Evolutionary conservation across 2,329 filamentous ascomycete species (phyloP).

Genomic region (Fusarium nisikadoi): DNA sequence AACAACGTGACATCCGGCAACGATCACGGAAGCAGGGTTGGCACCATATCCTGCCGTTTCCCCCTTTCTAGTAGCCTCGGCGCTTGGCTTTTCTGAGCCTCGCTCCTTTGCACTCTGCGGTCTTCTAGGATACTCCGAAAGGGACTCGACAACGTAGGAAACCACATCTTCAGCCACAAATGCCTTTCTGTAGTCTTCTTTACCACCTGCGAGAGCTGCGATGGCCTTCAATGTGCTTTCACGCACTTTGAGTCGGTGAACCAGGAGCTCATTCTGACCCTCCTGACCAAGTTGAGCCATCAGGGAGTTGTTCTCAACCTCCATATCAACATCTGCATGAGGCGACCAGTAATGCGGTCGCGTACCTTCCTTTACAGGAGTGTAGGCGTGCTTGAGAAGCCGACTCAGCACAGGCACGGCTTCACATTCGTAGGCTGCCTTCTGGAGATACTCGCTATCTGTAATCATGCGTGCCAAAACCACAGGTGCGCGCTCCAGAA

Average conservation of each 20-base stretch:
- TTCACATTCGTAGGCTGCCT: slow-evolving; percentile 77
- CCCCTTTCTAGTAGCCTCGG: slow-evolving; percentile 45
- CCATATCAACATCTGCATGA: slow-evolving; percentile 49
- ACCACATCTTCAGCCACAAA: slow-evolving; percentile 86
- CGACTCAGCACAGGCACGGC: slow-evolving; percentile 59
- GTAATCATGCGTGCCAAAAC: slow-evolving; percentile 82
- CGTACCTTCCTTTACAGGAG: slow-evolving; percentile 51
- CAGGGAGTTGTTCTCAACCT: slow-evolving; percentile 48
- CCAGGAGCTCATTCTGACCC: slow-evolving; percentile 69
- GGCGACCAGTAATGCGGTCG: slow-evolving; percentile 55
- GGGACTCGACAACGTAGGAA: slow-evolving; percentile 83
- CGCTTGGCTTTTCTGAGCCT: slow-evolving; percentile 51
- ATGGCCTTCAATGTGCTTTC: slow-evolving; percentile 82
- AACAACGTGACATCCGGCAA: slow-evolving; percentile 86
- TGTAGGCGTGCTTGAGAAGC: slow-evolving; percentile 63
- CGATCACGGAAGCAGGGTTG: slow-evolving; percentile 81
- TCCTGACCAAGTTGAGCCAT: slow-evolving; percentile 65
- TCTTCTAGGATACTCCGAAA: slow-evolving; percentile 67
- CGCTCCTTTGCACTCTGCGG: slow-evolving; percentile 58
- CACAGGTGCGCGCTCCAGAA: slow-evolving; percentile 77
- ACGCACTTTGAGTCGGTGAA: slow-evolving; percentile 79
- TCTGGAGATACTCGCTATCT: slow-evolving; percentile 83
- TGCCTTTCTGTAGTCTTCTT: slow-evolving; percentile 84
- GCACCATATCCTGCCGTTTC: slow-evolving; percentile 66
- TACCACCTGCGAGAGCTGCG: slow-evolving; percentile 82